Base-by-base conservation (phyloP, 805 yeast species). In the Metschnikowia noctiluminum region DNA sequence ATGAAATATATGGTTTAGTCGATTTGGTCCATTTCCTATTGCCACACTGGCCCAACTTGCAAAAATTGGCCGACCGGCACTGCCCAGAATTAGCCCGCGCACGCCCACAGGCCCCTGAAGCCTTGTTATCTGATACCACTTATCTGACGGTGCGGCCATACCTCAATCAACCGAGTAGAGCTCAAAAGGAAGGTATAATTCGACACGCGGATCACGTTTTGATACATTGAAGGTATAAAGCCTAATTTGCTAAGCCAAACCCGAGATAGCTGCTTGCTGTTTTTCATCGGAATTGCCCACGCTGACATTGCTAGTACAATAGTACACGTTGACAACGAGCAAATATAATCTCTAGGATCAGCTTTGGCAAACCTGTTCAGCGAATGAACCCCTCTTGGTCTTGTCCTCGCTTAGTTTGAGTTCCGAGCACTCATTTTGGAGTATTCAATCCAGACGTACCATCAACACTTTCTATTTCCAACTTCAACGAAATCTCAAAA, bases 41-140 rank as follows among this genome's bases (percentile, higher is more conserved):
- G 21, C 21, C 4, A 4, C 21, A 21, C 21, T 21, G 21, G 21
- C 21, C 21, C 21, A 21, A 4, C 21, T 21, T 21, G 21, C 4
- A 21, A 2, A 21, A 21, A 4, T 4, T 21, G 21, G 21, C 21
- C 4, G 21, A 4, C 21, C 21, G 21, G 21, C n/a, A 4, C 21
- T 21, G 21, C 4, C 21, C 21, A 6, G 3, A 36, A 41, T 46
- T 46, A 21, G 49, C 39, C 45, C 39, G 21, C 42, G 27, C 49
- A 46, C 49, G 49, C 42, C 45, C 45, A 9, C 41, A 32, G 43
- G 38, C 49, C 49, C 49, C 49, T 41, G 45, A 46, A 45, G 35
- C 38, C 28, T 21, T 13, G 49, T 37, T 36, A 46, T 46, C 49
- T 39, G 8, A 12, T 38, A 38, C 39, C 44, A 45, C 48, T 46